Evolutionary conservation across 495 filamentous ascomycete species (phyloP).

Genomic region (Pyronema domesticum): DNA sequence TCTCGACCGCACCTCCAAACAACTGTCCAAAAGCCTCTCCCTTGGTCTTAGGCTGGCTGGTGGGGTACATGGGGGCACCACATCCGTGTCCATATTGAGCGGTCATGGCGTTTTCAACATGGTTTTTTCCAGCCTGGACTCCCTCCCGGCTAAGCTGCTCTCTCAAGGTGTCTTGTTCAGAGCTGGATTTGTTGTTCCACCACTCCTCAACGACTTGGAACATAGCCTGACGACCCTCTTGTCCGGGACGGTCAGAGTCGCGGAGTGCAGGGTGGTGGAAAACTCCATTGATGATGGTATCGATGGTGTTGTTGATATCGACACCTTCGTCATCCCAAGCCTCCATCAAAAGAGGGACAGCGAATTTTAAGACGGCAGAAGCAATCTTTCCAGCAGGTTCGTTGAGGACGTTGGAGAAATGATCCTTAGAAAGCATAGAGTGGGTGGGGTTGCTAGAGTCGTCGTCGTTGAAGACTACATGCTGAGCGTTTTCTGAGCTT

Average conservation of each 20-base stretch:
- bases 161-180: conserved; percentile 43
- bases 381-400: conserved; percentile 73
- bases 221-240: conserved; percentile 56
- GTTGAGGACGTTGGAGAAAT: conserved; percentile 75
- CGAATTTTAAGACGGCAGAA: conserved; percentile 57
- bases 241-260: conserved; percentile 38
- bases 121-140: conserved; percentile 56
- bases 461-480: conserved; percentile 70
- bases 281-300: conserved; percentile 58
- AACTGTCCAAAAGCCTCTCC: conserved; percentile 14
- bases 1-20: conserved; percentile 11
- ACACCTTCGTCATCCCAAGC: conserved; percentile 62
- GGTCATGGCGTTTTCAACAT: conserved; percentile 52
- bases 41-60: conserved; percentile 29
- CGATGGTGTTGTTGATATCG: conserved; percentile 48
- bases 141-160: conserved; percentile 57
- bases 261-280: conserved; percentile 76
- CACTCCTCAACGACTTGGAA: conserved; percentile 59
- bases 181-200: conserved; percentile 52
- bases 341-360: conserved; percentile 67
- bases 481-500: conserved; percentile 59
- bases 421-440: conserved; percentile 91
- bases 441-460: conserved; percentile 63
- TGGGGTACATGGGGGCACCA: conserved; percentile 43
- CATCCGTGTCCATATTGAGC: conserved; percentile 72